Base-by-base conservation (phyloP, 1,284 basidiomycete genomes). In the Meripilus lineatus region DNA sequence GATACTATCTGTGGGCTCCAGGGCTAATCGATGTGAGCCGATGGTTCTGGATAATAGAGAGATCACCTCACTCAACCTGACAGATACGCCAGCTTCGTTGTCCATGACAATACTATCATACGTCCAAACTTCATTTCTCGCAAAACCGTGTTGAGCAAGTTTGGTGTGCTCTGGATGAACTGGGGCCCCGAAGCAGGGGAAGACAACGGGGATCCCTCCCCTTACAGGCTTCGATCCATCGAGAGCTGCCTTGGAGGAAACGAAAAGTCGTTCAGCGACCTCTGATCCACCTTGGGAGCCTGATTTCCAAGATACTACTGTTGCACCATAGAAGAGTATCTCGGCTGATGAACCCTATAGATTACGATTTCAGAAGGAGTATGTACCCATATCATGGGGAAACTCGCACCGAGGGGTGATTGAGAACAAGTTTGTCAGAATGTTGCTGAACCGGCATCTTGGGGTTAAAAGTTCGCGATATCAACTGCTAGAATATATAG, bases 151-250 rank as follows among this genome's bases (percentile, higher is more conserved):
- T 58, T 93, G 89, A 5, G 69, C 46, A 5, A 95, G 72, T 32
- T 77, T 77, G n/a, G 65, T 59, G 60, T 94, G 89, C 33, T 88
- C 82, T 1, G 75, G 74, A 54, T 82, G 83, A 5, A 68, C 71
- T 1, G 91, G 89, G 1, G 85, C 69, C 2, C 91, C 91, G 58
- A 93, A 93, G 64, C 84, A 86, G 23, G 91, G 91, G 64, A 90
- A 92, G 25, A 89, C 83, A 35, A 91, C 67, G 4, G 88, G 89
- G 20, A 92, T 89, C 2, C 89, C 89, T n/a, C 89, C 89, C 44
- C 89, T 75, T 18, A 92, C 75, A 30, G 82, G 70, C 58, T 81
- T 81, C 43, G 78, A 76, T 1, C 86, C 87, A 56, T 93, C 89
- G 2, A 90, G 65, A 13, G 69, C 66, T 1, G 89, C 83, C 61